phyloP scores from a whole-genome alignment of 192 early-diverging fungal genomes.

The Rhizophagus prolifer region DNA sequence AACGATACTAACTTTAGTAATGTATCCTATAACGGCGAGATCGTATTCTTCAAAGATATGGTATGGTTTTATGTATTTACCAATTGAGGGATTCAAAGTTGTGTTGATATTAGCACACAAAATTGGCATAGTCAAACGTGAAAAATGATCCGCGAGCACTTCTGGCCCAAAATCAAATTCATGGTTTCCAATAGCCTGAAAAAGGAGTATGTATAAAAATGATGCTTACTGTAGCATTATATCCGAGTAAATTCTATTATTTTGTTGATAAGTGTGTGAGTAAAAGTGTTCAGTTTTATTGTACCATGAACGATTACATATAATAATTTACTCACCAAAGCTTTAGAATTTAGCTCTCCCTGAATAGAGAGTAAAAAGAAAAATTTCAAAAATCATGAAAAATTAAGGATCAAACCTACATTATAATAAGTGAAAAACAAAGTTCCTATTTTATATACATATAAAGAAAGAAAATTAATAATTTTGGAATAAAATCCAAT shows the following conservation, averaged over 20 bases:
- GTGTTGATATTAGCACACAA: conserved; percentile 70
- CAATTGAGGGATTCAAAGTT: conserved; percentile 43
- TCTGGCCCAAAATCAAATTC: conserved; percentile 72
- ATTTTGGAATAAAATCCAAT: not conserved
- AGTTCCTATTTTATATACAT: conserved; percentile 44
- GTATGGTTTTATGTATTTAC: conserved; percentile 62
- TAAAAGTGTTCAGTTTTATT: not conserved
- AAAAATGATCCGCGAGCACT: conserved; percentile 52
- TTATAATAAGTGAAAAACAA: conserved; percentile 68
- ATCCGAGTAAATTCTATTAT: conserved; percentile 56
- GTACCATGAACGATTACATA: not conserved
- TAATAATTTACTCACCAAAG: conserved; percentile 40
- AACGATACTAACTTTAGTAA: conserved; percentile 46
- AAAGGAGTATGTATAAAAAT: too few relatives aligned
- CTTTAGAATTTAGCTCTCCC: conserved; percentile 52
- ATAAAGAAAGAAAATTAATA: not conserved
- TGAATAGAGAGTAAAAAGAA: not conserved
- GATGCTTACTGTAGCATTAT: conserved; percentile 46
- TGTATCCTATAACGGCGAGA: conserved; percentile 68
- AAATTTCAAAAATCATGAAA: too few relatives aligned
- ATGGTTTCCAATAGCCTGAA: conserved; percentile 61
- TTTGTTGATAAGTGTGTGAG: not conserved
- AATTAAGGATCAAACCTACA: conserved; percentile 23
- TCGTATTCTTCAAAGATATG: conserved; percentile 63
- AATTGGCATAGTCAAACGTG: conserved; percentile 59